These are phyloP conservation scores for Conoideocrella luteorostrata DNA, from an alignment of 2,329 filamentous ascomycete genomes.

Conservation along the genomic window DNA sequence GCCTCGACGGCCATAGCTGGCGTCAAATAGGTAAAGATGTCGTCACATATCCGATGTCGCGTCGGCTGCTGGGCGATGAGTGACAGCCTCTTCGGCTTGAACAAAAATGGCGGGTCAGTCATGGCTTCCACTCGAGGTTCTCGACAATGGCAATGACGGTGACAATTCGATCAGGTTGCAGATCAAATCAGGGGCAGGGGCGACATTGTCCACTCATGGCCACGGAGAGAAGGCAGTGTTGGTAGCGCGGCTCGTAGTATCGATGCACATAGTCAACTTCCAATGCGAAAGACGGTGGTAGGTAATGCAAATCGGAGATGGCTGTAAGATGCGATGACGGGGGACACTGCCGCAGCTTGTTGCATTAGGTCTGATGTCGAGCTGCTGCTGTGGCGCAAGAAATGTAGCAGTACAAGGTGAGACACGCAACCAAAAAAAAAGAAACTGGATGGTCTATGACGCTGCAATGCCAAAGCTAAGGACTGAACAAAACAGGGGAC, in stretches of 20 bases:
- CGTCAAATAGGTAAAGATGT: constrained; percentile 55
- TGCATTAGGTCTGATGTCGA: too few relatives aligned
- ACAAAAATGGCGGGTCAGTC: constrained; percentile 26
- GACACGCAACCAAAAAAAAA: background rate
- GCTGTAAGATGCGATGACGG: too few relatives aligned
- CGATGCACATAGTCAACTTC: constrained; percentile 12
- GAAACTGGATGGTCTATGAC: background rate
- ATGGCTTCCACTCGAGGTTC: constrained; percentile 17
- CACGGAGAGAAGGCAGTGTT: constrained; percentile 25
- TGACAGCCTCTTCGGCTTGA: constrained; percentile 27
- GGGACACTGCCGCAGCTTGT: too few relatives aligned
- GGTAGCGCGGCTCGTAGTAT: constrained; percentile 13
- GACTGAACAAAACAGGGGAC: background rate
- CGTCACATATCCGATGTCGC: constrained; percentile 43
- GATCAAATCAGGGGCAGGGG: background rate
- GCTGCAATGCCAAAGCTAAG: background rate
- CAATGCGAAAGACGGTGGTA: background rate
- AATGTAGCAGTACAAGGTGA: background rate
- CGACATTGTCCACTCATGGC: constrained; percentile 24
- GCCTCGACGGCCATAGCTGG: constrained; percentile 56
- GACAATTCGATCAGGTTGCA: constrained; percentile 1
- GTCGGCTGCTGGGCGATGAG: constrained; percentile 33
- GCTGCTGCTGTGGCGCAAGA: background rate
- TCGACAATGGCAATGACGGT: background rate
- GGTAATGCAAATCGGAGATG: too few relatives aligned